These are phyloP conservation scores for Thielaviopsis ethacetica DNA, from an alignment of 2,329 filamentous ascomycete genomes.

Conservation along the genomic window DNA sequence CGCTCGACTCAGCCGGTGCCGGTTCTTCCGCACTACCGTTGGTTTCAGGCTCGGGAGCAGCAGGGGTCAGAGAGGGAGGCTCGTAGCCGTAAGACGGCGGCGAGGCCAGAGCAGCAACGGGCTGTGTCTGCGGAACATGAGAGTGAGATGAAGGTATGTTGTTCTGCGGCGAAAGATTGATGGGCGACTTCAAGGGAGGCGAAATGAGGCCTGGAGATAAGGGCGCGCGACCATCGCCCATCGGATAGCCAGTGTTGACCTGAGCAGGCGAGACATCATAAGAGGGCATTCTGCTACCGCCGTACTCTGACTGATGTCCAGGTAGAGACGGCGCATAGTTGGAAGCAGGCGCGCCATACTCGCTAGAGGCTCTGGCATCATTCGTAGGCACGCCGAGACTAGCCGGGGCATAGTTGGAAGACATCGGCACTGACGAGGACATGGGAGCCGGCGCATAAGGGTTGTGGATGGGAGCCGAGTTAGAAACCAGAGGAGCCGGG, in stretches of 20 bases:
- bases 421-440: conserved; percentile 2
- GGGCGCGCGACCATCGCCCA: not conserved
- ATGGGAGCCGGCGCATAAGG: conserved; percentile 16
- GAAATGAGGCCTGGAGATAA: not conserved
- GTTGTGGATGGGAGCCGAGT: conserved; percentile 16
- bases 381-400: not conserved
- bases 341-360: conserved; percentile 2
- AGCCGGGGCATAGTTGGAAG: conserved; percentile 3
- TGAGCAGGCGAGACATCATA: conserved; percentile 2
- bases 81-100: conserved; percentile 34
- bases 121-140: not conserved
- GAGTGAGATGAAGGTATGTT: conserved; percentile 1
- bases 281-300: not conserved
- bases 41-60: not conserved
- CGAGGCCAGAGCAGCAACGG: not conserved
- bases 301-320: conserved; percentile 7
- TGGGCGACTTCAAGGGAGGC: conserved; percentile 8
- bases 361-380: conserved; percentile 1
- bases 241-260: not conserved
- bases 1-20: conserved; percentile 1
- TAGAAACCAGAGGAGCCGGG: conserved; percentile 20
- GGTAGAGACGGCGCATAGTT: conserved; percentile 7
- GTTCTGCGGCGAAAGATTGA: not conserved
- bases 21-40: not conserved
- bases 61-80: conserved; percentile 20